phyloP scores from a whole-genome alignment of 345 rosid genomes.

The Eucalyptus cloeziana region DNA sequence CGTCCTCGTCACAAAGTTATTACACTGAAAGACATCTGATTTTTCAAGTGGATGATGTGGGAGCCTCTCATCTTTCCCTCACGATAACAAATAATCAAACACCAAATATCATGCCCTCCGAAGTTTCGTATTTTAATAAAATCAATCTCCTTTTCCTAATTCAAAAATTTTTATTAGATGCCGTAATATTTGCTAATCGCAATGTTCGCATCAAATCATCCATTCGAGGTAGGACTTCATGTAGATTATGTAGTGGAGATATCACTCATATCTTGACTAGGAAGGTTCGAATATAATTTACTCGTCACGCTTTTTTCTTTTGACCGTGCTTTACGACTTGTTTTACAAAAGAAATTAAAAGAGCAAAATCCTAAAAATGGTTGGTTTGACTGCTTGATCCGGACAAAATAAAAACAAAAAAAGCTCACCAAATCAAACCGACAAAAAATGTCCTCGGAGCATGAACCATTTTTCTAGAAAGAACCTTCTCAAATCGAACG shows the following conservation, averaged over 20 bases:
- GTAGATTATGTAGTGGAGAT: not conserved
- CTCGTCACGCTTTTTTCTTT: not conserved
- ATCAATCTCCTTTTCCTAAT: not conserved
- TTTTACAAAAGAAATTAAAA: not conserved
- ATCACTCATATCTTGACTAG: not conserved
- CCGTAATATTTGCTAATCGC: not conserved
- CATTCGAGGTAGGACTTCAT: not conserved
- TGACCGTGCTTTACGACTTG: not conserved
- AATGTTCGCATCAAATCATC: not conserved
- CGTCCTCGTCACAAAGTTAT: not conserved
- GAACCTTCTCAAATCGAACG: not conserved
- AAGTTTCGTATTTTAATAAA: not conserved
- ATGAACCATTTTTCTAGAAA: not conserved
- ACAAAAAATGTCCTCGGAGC: not conserved
- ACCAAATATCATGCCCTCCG: not conserved
- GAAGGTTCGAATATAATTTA: not conserved
- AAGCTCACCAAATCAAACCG: not conserved
- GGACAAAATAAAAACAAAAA: not conserved
- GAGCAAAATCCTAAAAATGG: not conserved
- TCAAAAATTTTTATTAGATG: not conserved
- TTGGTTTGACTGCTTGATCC: not conserved
- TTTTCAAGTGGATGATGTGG: not conserved
- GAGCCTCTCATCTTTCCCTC: not conserved
- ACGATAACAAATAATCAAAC: not conserved
- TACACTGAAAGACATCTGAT: not conserved